Conservation (phyloP, 139 green algal species). For the Chlorella sp. region DNA sequence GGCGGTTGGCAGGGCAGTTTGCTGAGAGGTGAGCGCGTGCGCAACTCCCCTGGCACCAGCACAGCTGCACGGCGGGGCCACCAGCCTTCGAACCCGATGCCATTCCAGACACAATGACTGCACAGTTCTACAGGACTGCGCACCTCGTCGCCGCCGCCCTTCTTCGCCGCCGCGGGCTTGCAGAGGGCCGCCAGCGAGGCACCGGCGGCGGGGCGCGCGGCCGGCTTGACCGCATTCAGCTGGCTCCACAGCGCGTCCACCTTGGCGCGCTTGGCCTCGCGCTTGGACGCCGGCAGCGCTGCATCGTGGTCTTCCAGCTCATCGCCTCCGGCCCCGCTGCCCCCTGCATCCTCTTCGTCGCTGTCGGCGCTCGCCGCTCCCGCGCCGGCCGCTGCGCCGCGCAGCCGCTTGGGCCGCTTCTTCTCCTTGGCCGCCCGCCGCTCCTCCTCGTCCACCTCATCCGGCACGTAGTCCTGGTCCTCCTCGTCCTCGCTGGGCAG, state of each 20-base stretch:
- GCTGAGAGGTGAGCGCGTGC: no score
- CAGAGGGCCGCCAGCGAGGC: conserved; percentile 25
- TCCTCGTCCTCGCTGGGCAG: conserved; percentile 72
- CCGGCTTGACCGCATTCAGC: conserved; percentile 35
- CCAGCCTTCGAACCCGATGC: no score
- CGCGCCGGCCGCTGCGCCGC: conserved; percentile 2
- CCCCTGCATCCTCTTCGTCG: not conserved
- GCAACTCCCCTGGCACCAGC: no score
- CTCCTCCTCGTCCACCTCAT: conserved; percentile 43
- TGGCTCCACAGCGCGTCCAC: conserved; percentile 52
- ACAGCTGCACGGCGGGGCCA: no score
- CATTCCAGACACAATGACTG: no score
- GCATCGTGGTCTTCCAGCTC: conserved; percentile 14
- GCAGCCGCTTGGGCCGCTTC: conserved; percentile 36
- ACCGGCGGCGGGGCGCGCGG: not conserved
- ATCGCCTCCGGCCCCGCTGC: not conserved
- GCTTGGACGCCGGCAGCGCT: conserved; percentile 15
- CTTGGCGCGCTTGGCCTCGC: conserved; percentile 50
- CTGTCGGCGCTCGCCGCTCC: conserved; percentile 2
- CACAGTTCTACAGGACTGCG: no score
- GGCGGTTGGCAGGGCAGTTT: no score
- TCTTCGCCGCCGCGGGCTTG: conserved; percentile 22
- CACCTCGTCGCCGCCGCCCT: not conserved
- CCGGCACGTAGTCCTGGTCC: conserved; percentile 77
- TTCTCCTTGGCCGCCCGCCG: conserved; percentile 24